Conservation (phyloP, 768 basidiomycete genomes). For the Hirschioporus abietinus region DNA sequence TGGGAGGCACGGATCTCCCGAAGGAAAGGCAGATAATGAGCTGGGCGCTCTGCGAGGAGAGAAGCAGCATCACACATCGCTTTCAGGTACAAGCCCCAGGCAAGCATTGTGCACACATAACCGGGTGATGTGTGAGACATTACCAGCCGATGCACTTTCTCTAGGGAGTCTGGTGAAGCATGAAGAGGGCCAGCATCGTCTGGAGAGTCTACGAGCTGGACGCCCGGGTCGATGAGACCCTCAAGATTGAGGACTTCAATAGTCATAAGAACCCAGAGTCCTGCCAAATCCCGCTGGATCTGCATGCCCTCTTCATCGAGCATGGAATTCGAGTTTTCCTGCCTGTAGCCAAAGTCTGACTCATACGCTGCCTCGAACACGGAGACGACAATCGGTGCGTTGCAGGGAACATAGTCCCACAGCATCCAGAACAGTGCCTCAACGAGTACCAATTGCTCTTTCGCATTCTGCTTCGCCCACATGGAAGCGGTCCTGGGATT, state of each 20-base stretch:
- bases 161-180: constrained; percentile 56
- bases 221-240: constrained; percentile 45
- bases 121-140: constrained; percentile 54
- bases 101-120: constrained; percentile 65
- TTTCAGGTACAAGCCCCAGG: constrained; percentile 70
- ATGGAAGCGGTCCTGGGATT: constrained; percentile 56
- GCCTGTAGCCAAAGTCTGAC: constrained; percentile 58
- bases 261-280: constrained; percentile 74
- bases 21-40: constrained; percentile 16
- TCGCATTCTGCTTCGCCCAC: constrained; percentile 70
- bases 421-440: constrained; percentile 89
- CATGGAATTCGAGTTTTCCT: constrained; percentile 58
- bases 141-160: constrained; percentile 63
- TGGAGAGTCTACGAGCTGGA: constrained; percentile 51
- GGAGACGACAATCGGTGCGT: constrained; percentile 53
- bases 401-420: constrained; percentile 69
- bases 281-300: constrained; percentile 60
- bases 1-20: constrained; percentile 18
- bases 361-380: constrained; percentile 62
- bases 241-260: constrained; percentile 81
- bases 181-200: constrained; percentile 48
- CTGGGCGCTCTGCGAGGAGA: constrained; percentile 9
- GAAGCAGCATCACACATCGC: background rate
- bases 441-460: constrained; percentile 74
- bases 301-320: constrained; percentile 70